Conservation (phyloP, 2,329 filamentous ascomycete genomes). For the Xylaria sp. region DNA sequence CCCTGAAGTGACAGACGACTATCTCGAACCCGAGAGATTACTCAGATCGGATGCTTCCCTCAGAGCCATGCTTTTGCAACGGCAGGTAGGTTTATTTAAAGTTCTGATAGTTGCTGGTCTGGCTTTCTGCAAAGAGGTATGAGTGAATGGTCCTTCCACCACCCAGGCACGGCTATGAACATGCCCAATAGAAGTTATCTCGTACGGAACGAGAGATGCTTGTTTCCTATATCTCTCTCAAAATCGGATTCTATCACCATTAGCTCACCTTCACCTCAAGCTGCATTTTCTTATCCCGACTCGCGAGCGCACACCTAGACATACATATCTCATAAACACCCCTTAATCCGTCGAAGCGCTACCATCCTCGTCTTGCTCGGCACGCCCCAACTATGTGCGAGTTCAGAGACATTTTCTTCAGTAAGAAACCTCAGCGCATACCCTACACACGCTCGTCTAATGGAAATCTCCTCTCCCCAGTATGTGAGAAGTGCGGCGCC, state of each 20-base stretch:
- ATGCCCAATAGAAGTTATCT: neutral
- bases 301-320: neutral
- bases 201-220: too few relatives aligned
- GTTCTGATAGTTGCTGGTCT: neutral
- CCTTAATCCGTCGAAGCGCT: neutral
- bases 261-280: neutral
- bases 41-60: neutral
- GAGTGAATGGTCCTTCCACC: neutral
- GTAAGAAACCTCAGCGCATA: neutral
- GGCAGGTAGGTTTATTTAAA: neutral
- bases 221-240: neutral
- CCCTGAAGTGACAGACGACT: neutral
- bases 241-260: neutral
- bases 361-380: neutral
- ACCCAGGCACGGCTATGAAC: neutral
- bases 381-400: constrained; percentile 3
- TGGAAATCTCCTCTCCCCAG: neutral
- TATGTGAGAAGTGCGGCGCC: constrained; percentile 7
- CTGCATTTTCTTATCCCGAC: constrained; percentile 6
- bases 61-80: neutral
- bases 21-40: neutral
- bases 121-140: neutral
- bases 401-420: neutral
- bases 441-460: neutral
- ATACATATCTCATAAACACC: neutral